Base-by-base conservation (phyloP, 2,329 filamentous ascomycete genomes). In the Emericellopsis atlantica region DNA sequence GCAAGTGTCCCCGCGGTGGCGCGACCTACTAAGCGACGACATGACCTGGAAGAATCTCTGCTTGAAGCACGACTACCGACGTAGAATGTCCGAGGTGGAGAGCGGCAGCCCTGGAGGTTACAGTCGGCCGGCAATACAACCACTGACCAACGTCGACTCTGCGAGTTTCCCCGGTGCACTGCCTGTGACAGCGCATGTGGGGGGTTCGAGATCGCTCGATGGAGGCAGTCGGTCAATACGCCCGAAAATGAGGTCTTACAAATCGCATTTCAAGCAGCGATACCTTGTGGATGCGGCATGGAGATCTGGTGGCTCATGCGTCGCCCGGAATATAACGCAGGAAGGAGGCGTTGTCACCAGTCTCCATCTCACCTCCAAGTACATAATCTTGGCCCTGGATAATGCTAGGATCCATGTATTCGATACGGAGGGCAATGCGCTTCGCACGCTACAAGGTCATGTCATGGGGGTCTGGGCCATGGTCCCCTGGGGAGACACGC, bases 391-490 rank as follows among this genome's bases (percentile, higher is more conserved):
- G 47, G 92, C 92, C 39, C 74, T 98, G 46, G 92, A 98, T 66
- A 98, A 96, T 61, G 90, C 92, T 32, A 94, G 93, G 67, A 98
- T 98, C 36, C 92, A 98, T 60, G 89, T 98, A 22, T 98, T 96
- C 56, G 86, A 96, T 58, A 89, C 87, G 1, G 79, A 92, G 49
- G 92, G 92, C 29, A 81, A 88, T 50, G 79, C 87, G 48, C 80
- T 94, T 51, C 86, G 88, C 57, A 95, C 87, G 3, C 66, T 98
- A 23, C 83, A 92, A 55, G 92, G 92, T 10, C 92, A 98, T 64
- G 85, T 96, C 36, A 98, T 98, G 92, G 92, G 92, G 33, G 92
- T 98, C 16, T 98, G 92, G 92, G 92, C 92, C 38, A 96, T 98
- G 90, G 88, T 98, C 21, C 92, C 92, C 6, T 95, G 89, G 85